Percentiles rank a stretch among this genome's conserved stretches.
Conservation (phyloP, 228 moss, liverwort and hornwort genomes). For the Sphagnum magellanicum region DNA sequence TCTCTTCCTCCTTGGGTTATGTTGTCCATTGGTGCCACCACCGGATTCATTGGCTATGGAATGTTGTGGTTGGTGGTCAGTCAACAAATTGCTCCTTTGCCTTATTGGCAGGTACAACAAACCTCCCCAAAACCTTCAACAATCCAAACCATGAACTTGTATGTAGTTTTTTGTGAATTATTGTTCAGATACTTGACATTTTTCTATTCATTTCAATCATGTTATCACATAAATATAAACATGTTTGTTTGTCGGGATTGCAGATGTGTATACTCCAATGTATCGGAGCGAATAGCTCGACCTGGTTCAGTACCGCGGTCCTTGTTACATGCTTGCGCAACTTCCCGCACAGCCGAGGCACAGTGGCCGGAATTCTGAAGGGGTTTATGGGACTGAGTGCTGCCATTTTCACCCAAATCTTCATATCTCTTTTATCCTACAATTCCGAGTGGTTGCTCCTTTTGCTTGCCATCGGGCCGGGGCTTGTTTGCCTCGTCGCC, state of each 20-base stretch:
- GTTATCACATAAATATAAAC: too few relatives aligned
- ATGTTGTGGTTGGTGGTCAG: conserved; percentile 78
- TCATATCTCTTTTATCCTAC: conserved; percentile 29
- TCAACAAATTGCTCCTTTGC: conserved; percentile 60
- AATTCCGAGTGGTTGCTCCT: conserved; percentile 40
- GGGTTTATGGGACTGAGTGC: conserved; percentile 71
- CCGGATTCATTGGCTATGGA: conserved; percentile 65
- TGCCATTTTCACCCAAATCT: conserved; percentile 66
- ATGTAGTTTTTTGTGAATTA: neutral
- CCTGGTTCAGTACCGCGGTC: conserved; percentile 80
- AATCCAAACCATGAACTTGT: neutral
- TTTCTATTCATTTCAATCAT: too few relatives aligned
- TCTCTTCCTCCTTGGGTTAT: conserved; percentile 68
- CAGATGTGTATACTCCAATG: conserved; percentile 54
- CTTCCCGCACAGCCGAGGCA: conserved; percentile 74
- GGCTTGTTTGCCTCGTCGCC: conserved; percentile 34
- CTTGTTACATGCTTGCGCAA: conserved; percentile 84
- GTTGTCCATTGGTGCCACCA: conserved; percentile 60
- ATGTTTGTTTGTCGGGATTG: neutral
- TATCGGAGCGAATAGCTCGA: conserved; percentile 54
- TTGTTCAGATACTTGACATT: neutral
- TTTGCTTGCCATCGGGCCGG: conserved; percentile 49
- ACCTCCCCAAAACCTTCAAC: too few relatives aligned
- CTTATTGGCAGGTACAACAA: conserved; percentile 73
- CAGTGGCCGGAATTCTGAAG: conserved; percentile 72